Percentiles rank a stretch among this genome's conserved stretches.
These are phyloP conservation scores for Boletus sensibilis DNA, from an alignment of 768 basidiomycete species.

Conservation along the genomic window DNA sequence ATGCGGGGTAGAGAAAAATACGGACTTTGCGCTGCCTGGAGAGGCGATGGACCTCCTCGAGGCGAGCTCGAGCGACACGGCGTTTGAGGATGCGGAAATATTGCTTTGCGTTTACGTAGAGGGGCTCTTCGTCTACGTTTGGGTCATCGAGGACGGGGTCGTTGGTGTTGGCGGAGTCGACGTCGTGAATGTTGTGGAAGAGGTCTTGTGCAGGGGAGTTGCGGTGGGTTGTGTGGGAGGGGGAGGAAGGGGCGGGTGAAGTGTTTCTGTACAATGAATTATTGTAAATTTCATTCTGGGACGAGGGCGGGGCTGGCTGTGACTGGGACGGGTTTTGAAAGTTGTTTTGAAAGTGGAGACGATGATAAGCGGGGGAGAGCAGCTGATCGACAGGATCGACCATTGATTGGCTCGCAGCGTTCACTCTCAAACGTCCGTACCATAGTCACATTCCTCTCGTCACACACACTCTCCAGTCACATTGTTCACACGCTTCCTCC, in stretches of 20 bases:
- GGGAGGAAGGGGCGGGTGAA: slow-evolving; percentile 33
- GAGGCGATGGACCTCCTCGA: slow-evolving; percentile 92
- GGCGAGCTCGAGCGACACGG: slow-evolving; percentile 81
- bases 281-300: slow-evolving; percentile 26
- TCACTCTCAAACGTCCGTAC: slow-evolving; percentile 26
- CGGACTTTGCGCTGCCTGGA: slow-evolving; percentile 88
- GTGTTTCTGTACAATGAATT: slow-evolving; percentile 27
- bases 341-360: slow-evolving; percentile 36
- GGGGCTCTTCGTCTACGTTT: slow-evolving; percentile 87
- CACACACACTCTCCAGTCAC: slow-evolving; percentile 7
- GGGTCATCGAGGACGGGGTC: slow-evolving; percentile 37
- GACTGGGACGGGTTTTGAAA: slow-evolving; percentile 22
- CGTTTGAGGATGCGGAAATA: slow-evolving; percentile 98
- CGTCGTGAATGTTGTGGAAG: slow-evolving; percentile 33
- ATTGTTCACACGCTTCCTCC: slow-evolving; percentile 1
- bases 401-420: slow-evolving; percentile 48
- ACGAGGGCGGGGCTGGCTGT: slow-evolving; percentile 19
- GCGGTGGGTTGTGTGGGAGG: slow-evolving; percentile 27
- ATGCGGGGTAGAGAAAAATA: not conserved
- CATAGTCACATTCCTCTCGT: slow-evolving; percentile 1
- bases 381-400: slow-evolving; percentile 60
- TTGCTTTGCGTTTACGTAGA: slow-evolving; percentile 99
- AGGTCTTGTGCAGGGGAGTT: slow-evolving; percentile 31
- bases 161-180: slow-evolving; percentile 9
- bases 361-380: slow-evolving; percentile 58